phyloP scores from a whole-genome alignment of 768 basidiomycete species.

The Trametes cubensis region DNA sequence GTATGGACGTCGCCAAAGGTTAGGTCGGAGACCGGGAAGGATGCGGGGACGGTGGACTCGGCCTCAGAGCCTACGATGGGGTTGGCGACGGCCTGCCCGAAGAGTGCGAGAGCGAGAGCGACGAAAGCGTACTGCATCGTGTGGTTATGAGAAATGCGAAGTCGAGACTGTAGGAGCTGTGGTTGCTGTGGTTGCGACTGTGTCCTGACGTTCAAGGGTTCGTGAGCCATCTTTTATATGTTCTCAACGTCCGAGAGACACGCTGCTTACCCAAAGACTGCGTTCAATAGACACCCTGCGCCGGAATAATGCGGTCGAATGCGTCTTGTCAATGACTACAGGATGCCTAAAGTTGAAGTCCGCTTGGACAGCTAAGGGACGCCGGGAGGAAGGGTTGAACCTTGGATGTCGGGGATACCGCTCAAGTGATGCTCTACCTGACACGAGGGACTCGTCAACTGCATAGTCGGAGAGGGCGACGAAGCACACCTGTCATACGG shows the following conservation, averaged over 20 bases:
- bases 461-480: no score
- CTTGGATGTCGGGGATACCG: not conserved
- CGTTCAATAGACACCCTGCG: not conserved
- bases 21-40: not conserved
- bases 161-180: not conserved
- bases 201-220: not conserved
- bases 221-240: not conserved
- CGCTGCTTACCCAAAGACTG: not conserved
- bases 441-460: not conserved
- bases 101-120: not conserved
- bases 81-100: not conserved
- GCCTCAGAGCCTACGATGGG: not conserved
- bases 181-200: not conserved
- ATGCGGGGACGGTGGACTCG: not conserved
- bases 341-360: not conserved
- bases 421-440: not conserved
- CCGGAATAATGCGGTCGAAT: not conserved
- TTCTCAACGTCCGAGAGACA: not conserved
- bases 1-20: not conserved
- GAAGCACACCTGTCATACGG: no score
- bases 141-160: not conserved
- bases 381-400: not conserved
- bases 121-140: not conserved
- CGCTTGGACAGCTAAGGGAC: not conserved
- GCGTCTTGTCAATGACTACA: not conserved